A percentile compares a stretch with the other conserved stretches of the same genome.
Evolutionary conservation across 2,329 filamentous ascomycete genomes (phyloP).

Genomic region (Aspergillus sojae): DNA sequence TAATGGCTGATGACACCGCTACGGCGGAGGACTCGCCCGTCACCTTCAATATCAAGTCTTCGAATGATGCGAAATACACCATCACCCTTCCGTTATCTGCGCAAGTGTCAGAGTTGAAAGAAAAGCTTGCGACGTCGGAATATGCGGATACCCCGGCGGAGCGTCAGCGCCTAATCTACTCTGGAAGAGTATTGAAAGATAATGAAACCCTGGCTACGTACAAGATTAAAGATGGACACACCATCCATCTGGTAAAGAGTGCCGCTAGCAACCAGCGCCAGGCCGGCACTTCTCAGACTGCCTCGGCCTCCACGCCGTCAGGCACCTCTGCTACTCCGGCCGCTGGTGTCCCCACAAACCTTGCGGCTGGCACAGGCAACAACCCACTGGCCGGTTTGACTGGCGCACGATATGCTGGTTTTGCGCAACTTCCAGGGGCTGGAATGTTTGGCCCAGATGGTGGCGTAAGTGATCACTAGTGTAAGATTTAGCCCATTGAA

Average conservation of each 20-base stretch:
- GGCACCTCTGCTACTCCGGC: constrained; percentile 37
- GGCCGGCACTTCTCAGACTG: constrained; percentile 55
- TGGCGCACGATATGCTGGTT: constrained; percentile 89
- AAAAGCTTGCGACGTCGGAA: constrained; percentile 77
- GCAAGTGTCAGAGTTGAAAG: constrained; percentile 83
- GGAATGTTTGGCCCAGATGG: constrained; percentile 93
- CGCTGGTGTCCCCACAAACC: constrained; percentile 51
- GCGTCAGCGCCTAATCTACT: constrained; percentile 94
- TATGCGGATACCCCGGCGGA: constrained; percentile 85
- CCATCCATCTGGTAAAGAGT: constrained; percentile 94
- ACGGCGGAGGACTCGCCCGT: constrained; percentile 70
- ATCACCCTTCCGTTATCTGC: constrained; percentile 78
- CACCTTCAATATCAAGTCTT: constrained; percentile 98
- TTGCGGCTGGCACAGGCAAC: constrained; percentile 64
- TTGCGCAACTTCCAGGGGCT: constrained; percentile 82
- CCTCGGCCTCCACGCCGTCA: constrained; percentile 36
- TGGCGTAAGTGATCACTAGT: constrained; percentile 65
- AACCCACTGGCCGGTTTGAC: constrained; percentile 90
- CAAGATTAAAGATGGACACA: constrained; percentile 96
- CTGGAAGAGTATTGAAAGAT: constrained; percentile 94
- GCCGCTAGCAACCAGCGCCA: constrained; percentile 80
- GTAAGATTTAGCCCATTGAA: neutral
- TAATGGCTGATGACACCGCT: constrained; percentile 45
- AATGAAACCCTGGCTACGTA: constrained; percentile 80
- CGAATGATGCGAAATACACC: constrained; percentile 81